Evolutionary conservation across 352 stramenopile genomes (phyloP), one percentile per base, ranked within the genome.

Genomic region (Elongisporangium prolatum): DNA sequence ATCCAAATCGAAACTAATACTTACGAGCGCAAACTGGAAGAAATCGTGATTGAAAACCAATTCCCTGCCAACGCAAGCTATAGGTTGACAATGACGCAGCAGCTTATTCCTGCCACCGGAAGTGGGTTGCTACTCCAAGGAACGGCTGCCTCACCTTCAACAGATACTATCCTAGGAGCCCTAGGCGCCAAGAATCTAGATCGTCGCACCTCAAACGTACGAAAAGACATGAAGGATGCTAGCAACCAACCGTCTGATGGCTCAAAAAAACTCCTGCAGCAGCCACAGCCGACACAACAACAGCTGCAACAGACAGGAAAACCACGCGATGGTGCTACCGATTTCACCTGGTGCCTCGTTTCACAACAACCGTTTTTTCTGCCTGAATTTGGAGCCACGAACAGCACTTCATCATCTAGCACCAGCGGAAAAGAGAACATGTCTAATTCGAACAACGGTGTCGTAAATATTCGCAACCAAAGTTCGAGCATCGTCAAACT

Each of bases 1-100:
- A 80, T 96, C 48, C 78, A 93, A 57, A 71, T 91, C 2, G 84
- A 97, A 21, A 72, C 75, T 0, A 80, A 75, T 34, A 76, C 72
- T 34, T 97, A 96, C 68, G 86, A 97, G 57, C 85, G 83, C 38
- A 86, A 84, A 17, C 34, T 69, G 0, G 70, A 94, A 9, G 86
- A 96, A 44, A 67, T 97, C 11, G 53, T 80, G 17, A 86, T 97
- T 22, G 85, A 93, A 18, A 97, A 97, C 59, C 88, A 94, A 52
- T 97, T 97, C 49, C 69, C 81, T 1, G 56, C 67, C 0, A 80
- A 82, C 47, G 85, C 67, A 5, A 80, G 67, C 25, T 97, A 91
- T 69, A 84, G 82, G 5, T 34, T 97, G 2, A 83, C 72, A 1
- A 80, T 97, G 71, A 76, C 74, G 1, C 86, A 96, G 54, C 65